phyloP scores from a whole-genome alignment of 2,329 filamentous ascomycete genomes.

The Stachybotrys chlorohalonatus region DNA sequence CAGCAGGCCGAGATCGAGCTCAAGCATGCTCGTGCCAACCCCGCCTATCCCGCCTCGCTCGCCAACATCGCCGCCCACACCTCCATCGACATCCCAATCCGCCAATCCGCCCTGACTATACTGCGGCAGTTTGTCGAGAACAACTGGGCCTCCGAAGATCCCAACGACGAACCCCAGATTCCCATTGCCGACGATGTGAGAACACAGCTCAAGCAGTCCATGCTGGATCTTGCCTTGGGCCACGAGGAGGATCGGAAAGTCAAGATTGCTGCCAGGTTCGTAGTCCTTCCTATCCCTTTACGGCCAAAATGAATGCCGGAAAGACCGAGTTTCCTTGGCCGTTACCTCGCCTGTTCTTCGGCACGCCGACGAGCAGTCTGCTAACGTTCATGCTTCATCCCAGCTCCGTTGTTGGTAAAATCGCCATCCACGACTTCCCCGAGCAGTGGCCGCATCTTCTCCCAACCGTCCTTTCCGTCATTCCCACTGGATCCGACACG shows the following conservation, averaged over 20 bases:
- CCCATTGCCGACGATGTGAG: slow-evolving; percentile 67
- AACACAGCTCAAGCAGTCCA: slow-evolving; percentile 58
- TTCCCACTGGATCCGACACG: slow-evolving; percentile 64
- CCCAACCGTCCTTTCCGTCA: slow-evolving; percentile 66
- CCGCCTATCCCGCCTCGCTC: slow-evolving; percentile 70
- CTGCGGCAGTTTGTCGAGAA: slow-evolving; percentile 76
- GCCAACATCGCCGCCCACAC: slow-evolving; percentile 71
- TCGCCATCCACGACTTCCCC: slow-evolving; percentile 86
- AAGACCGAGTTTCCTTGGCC: too few relatives aligned
- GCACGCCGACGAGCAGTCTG: neutral
- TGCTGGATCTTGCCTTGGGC: slow-evolving; percentile 71
- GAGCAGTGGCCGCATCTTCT: slow-evolving; percentile 91
- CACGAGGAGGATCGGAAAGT: slow-evolving; percentile 73
- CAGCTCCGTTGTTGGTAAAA: slow-evolving; percentile 77
- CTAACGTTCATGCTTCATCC: slow-evolving; percentile 4
- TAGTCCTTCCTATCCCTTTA: neutral
- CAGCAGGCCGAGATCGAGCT: slow-evolving; percentile 82
- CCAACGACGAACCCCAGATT: slow-evolving; percentile 53
- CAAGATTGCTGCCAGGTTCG: slow-evolving; percentile 78
- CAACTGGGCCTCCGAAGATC: slow-evolving; percentile 72
- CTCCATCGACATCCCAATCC: slow-evolving; percentile 62
- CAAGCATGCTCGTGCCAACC: slow-evolving; percentile 57
- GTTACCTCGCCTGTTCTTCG: neutral
- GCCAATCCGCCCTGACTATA: slow-evolving; percentile 73
- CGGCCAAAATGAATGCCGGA: neutral